These are phyloP conservation scores for Tylopilus rubrobrunneus DNA, from an alignment of 768 basidiomycete genomes.

Conservation along the genomic window DNA sequence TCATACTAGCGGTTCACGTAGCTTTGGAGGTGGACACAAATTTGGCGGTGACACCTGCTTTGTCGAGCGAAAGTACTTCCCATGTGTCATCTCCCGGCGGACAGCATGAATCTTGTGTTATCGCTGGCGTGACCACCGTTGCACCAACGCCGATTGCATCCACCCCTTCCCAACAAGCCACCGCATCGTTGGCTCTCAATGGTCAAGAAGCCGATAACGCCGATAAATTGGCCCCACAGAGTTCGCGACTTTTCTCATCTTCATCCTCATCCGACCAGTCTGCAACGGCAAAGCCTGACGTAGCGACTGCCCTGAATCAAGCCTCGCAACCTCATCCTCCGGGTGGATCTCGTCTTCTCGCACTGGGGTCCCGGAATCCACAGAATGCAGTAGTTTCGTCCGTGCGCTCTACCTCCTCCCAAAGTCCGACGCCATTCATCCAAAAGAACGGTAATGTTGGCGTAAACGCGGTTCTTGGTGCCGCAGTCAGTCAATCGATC, in stretches of 20 bases:
- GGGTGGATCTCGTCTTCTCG: slow-evolving; percentile 42
- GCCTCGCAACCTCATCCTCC: slow-evolving; percentile 37
- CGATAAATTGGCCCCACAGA: slow-evolving; percentile 21
- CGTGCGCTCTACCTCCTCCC: slow-evolving; percentile 18
- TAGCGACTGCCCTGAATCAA: slow-evolving; percentile 36
- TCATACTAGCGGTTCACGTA: slow-evolving; percentile 7
- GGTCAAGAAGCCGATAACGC: slow-evolving; percentile 19
- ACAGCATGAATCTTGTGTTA: slow-evolving; percentile 4
- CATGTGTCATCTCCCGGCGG: slow-evolving; percentile 17
- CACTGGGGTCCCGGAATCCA: slow-evolving; percentile 30
- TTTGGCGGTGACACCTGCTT: background rate
- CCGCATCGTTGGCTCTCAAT: background rate
- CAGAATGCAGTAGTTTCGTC: slow-evolving; percentile 18
- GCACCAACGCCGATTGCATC: slow-evolving; percentile 8
- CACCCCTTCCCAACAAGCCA: slow-evolving; percentile 10
- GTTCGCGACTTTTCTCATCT: slow-evolving; percentile 37
- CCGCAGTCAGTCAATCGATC: slow-evolving; percentile 8
- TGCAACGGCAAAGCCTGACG: slow-evolving; percentile 29
- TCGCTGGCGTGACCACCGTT: slow-evolving; percentile 1
- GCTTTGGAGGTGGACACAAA: slow-evolving; percentile 7
- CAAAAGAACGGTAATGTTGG: slow-evolving; percentile 22
- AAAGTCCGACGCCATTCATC: slow-evolving; percentile 20
- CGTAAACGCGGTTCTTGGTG: slow-evolving; percentile 8
- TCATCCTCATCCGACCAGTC: slow-evolving; percentile 23
- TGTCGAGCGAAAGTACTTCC: slow-evolving; percentile 8